phyloP scores from a whole-genome alignment of 2,329 filamentous ascomycete genomes.

The Cercospora canescens region DNA sequence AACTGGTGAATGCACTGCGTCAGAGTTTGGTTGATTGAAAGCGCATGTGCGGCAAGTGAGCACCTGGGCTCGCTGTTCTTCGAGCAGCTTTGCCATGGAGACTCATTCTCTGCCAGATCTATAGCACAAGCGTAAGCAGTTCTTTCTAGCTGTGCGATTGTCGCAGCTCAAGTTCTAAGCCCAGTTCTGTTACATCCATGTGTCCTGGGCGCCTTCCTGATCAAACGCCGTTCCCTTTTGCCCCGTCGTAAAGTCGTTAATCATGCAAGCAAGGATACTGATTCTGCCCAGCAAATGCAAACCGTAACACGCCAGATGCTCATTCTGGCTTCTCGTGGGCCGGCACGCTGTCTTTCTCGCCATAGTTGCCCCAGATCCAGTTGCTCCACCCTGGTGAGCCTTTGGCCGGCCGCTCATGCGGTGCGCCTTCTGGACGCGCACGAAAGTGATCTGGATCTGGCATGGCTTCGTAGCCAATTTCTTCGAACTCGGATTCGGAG shows the following conservation, averaged over 20 bases:
- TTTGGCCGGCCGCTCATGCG: conserved; percentile 11
- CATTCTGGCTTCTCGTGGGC: conserved; percentile 33
- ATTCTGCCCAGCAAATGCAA: not conserved
- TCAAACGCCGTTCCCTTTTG: not conserved
- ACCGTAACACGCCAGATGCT: not conserved
- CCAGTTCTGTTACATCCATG: not conserved
- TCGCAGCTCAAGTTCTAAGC: not conserved
- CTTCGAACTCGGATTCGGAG: conserved; percentile 84
- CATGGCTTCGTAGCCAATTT: conserved; percentile 39
- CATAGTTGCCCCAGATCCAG: conserved; percentile 40
- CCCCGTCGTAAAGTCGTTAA: conserved; percentile 2
- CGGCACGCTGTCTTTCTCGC: conserved; percentile 37
- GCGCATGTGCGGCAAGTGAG: not conserved
- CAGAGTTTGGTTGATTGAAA: not conserved
- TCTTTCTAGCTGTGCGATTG: not conserved
- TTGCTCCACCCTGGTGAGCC: conserved; percentile 35
- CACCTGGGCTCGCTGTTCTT: not conserved
- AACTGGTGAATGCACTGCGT: not conserved
- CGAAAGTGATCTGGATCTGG: conserved; percentile 36
- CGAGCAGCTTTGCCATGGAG: not conserved
- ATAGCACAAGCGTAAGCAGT: not conserved
- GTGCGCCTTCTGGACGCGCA: conserved; percentile 11
- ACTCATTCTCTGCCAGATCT: not conserved
- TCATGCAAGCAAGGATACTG: not conserved
- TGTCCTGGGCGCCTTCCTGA: not conserved